A percentile compares a stretch with the other conserved stretches of the same genome.
Evolutionary conservation across 495 filamentous ascomycete genomes (phyloP).

Genomic region (Cryomyces antarcticus): DNA sequence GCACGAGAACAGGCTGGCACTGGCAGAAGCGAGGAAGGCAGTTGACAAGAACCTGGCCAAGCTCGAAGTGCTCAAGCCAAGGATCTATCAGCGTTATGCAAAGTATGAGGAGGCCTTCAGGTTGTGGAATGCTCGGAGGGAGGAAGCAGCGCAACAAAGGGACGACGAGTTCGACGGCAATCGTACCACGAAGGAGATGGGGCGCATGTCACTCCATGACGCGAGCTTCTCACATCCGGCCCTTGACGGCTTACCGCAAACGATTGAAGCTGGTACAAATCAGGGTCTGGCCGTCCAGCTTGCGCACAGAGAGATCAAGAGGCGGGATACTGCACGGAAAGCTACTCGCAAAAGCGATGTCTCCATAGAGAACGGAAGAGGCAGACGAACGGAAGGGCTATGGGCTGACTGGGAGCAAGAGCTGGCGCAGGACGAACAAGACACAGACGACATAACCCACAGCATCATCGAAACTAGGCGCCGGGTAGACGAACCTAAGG

Average conservation of each 20-base stretch:
- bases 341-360: constrained; percentile 7
- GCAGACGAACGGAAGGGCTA: not conserved
- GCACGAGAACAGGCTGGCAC: constrained; percentile 25
- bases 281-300: constrained; percentile 59
- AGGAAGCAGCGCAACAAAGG: constrained; percentile 9
- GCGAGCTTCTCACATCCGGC: not conserved
- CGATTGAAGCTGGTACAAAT: constrained; percentile 47
- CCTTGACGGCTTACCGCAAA: not conserved
- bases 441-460: constrained; percentile 1
- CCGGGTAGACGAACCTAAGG: not conserved
- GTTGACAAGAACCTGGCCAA: constrained; percentile 33
- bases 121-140: constrained; percentile 12
- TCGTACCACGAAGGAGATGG: not conserved
- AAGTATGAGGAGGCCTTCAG: constrained; percentile 33
- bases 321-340: constrained; percentile 39
- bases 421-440: not conserved
- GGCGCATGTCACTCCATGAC: not conserved
- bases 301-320: constrained; percentile 50
- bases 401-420: not conserved
- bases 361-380: not conserved
- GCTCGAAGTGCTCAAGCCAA: constrained; percentile 44
- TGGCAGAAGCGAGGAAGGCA: constrained; percentile 29
- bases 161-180: not conserved
- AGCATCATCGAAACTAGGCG: constrained; percentile 1
- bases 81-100: constrained; percentile 45